Evolutionary conservation across 2,329 filamentous ascomycete genomes (phyloP), one percentile per base, ranked within the genome.

Genomic region (Fusarium concolor): DNA sequence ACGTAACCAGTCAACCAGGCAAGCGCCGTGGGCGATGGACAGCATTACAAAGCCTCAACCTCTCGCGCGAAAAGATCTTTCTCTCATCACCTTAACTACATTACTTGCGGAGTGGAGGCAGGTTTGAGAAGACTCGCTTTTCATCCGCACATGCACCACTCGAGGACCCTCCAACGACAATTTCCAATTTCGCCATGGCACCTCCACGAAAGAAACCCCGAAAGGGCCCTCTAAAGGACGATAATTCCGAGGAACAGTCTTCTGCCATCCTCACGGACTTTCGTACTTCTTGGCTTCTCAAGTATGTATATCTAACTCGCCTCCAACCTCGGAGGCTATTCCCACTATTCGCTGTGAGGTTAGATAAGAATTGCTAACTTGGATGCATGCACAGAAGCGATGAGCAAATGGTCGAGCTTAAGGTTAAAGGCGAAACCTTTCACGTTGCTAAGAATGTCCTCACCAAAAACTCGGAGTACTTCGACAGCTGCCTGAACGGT

Each of bases 271-370:
- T 76, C 6, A 66, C 72, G 2, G 77, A 79, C 56, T 69, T 65
- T 65, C 76, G 77, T 41, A 78, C 74, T 10, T 70, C 74, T 10
- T 79, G 78, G 78, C 74, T 79, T 4, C 58, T 79, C 10, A 76
- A 75, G 78, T 79, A 74, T 28, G 75, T 68, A 46, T 57, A 49
- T 42, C 43, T 43, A 8, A 22, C 33, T 49, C 11, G 4, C 31
- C 24, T 56, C 33, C 4, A 5, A 4, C 17, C 22, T 14, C 18
- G 29, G 35, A 22, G 24, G 18, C 12, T 12, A 18, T 24, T 20
- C 10, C 5, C 17, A 20, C 29, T 22, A 15, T 28, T 17, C n/a
- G 15, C 20, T 28, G 10, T 15, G 38, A n/a, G 14, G 10, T 15
- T 33, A 18, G 14, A 35, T 18, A 41, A 17, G 29, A 29, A 26